Evolutionary conservation across 1,284 basidiomycete species (phyloP).

Genomic region (Marasmius oreades): DNA sequence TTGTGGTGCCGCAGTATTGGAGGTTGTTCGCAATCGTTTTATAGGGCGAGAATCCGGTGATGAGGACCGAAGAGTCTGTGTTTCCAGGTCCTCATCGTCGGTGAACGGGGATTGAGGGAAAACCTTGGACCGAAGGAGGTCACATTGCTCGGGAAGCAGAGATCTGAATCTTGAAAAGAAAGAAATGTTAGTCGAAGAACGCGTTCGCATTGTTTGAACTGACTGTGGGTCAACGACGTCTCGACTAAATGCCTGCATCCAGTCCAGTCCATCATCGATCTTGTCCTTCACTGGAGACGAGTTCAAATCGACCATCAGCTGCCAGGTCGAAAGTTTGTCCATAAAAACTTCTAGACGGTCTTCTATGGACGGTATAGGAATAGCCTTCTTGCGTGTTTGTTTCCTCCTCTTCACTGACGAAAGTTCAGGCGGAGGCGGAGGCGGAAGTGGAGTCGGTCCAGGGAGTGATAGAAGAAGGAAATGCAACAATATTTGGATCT

Average conservation of each 20-base stretch:
- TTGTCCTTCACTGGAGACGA: constrained; percentile 17
- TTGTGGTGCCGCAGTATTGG: neutral
- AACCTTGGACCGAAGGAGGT: constrained; percentile 61
- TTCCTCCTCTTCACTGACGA: constrained; percentile 36
- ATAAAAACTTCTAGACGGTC: constrained; percentile 66
- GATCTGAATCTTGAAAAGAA: constrained; percentile 47
- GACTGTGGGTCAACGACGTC: constrained; percentile 62
- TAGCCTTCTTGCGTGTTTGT: constrained; percentile 21
- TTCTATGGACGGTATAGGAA: constrained; percentile 29
- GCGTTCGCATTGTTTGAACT: constrained; percentile 20
- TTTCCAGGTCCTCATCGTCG: constrained; percentile 28
- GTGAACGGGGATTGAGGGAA: constrained; percentile 61
- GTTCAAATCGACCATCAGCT: constrained; percentile 47
- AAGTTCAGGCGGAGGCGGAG: constrained; percentile 21
- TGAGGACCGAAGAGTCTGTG: neutral
- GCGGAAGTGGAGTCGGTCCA: constrained; percentile 30
- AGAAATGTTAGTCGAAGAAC: neutral
- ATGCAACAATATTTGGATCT: constrained; percentile 69
- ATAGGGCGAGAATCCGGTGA: neutral
- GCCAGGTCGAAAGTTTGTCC: constrained; percentile 76
- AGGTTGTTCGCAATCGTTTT: neutral
- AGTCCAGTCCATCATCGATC: constrained; percentile 46
- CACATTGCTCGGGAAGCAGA: constrained; percentile 49
- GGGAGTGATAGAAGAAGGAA: constrained; percentile 62
- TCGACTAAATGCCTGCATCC: constrained; percentile 69